Evolutionary conservation across 108 stramenopile genomes (phyloP), one percentile per base, ranked within the genome.

Genomic region (Pseudonitzschia pungens): DNA sequence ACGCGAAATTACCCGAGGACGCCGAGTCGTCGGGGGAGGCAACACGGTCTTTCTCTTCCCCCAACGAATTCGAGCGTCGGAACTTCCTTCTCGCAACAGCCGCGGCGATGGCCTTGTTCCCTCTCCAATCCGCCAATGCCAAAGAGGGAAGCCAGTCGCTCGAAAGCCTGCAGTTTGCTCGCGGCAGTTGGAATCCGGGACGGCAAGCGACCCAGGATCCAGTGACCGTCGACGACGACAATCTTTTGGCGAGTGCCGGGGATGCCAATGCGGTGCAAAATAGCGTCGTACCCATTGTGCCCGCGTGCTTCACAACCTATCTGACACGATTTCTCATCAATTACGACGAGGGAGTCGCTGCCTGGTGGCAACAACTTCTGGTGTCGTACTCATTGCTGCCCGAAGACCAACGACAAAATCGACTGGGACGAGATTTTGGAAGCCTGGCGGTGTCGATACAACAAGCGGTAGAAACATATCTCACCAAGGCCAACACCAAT

Each of bases 291-390:
- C 36, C 27, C 0, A 26, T 21, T 21, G 76, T 90, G 22, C 87
- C 89, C 20, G 71, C 89, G n/a, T 74, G 76, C 7, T 94, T 94
- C 79, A 74, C 74, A 4, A 88, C 89, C 16, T 94, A 92, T 54
- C 60, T 83, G 14, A 71, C 90, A 12, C 71, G 93, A 40, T 90
- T 94, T 74, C 64, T 94, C 4, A 76, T 94, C 21, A 78, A 77
- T 31, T 94, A 87, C 67, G 93, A 94, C 65, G 65, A 62, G 28
- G 81, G 81, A 9, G 88, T 82, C 4, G 58, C 74, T 0, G 41
- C 69, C 0, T 94, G 93, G 93, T 94, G 91, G 90, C 59, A 71
- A 14, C 52, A 74, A 7, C 68, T 68, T 8, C 12, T 78, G 27
- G n/a, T 53, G 1, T 66, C 77, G 5, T 86, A 76, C 70, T 86